Conservation (phyloP, 139 green algal genomes). For the Chlamydomonas sp. region DNA sequence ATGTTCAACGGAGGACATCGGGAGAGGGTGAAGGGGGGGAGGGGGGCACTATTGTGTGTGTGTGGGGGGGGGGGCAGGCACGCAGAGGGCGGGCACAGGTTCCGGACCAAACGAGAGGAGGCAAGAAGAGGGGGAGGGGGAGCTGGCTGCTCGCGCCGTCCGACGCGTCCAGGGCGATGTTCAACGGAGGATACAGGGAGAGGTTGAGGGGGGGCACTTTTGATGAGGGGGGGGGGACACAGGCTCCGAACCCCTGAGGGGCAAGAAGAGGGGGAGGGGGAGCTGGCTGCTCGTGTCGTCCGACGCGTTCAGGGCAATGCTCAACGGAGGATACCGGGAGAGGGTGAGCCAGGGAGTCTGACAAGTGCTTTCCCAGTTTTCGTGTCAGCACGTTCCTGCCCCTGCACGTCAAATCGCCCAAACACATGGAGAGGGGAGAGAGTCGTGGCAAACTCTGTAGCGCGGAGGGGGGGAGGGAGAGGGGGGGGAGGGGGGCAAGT, state of each 20-base stretch:
- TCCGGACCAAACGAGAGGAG: background rate
- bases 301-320: constrained; percentile 92
- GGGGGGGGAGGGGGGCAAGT: background rate
- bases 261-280: constrained; percentile 5
- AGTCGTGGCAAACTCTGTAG: too few relatives aligned
- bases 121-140: constrained; percentile 5
- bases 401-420: too few relatives aligned
- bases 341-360: too few relatives aligned
- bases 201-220: background rate
- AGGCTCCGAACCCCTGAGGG: background rate
- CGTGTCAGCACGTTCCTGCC: too few relatives aligned
- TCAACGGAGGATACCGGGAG: constrained; percentile 75
- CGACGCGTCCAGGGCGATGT: constrained; percentile 92
- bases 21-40: constrained; percentile 6
- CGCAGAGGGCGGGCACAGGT: background rate
- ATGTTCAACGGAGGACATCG: constrained; percentile 91
- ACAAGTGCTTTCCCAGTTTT: too few relatives aligned
- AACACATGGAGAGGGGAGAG: background rate
- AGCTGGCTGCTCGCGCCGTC: constrained; percentile 83
- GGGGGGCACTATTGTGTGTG: too few relatives aligned
- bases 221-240: too few relatives aligned
- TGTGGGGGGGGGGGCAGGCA: too few relatives aligned
- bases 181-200: constrained; percentile 75
- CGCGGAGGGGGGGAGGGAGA: too few relatives aligned
- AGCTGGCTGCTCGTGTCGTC: constrained; percentile 83